Evolutionary conservation across 73 alveolate species (phyloP).

Genomic region (Breviolum minutum): DNA sequence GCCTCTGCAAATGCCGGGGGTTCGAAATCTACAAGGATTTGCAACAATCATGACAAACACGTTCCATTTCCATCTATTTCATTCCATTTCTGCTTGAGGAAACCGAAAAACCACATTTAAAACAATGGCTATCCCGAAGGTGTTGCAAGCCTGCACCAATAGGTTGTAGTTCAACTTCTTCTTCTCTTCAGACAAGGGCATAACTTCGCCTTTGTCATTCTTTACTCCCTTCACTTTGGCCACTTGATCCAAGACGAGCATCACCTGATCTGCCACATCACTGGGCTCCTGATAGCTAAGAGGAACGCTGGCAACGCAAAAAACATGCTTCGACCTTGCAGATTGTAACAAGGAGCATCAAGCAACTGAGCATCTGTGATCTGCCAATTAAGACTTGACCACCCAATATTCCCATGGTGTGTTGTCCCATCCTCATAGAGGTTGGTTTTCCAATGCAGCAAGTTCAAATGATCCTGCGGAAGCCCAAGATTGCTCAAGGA

Average conservation of each 20-base stretch:
- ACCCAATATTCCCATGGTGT: too few relatives aligned
- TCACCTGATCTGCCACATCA: constrained; percentile 74
- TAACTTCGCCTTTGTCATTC: constrained; percentile 70
- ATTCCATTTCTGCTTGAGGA: too few relatives aligned
- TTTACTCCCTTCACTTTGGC: constrained; percentile 70
- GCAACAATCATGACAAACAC: too few relatives aligned
- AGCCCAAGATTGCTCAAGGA: not conserved
- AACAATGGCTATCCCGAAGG: not conserved
- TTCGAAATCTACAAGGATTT: too few relatives aligned
- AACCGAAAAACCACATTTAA: too few relatives aligned
- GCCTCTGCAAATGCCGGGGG: not conserved
- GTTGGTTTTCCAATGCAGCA: constrained; percentile 83
- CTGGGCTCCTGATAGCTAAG: constrained; percentile 37
- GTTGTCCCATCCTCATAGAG: constrained; percentile 48
- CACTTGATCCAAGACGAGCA: constrained; percentile 74
- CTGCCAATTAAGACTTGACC: too few relatives aligned
- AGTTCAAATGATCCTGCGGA: constrained; percentile 22
- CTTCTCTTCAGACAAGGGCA: constrained; percentile 83
- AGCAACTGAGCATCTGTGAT: too few relatives aligned
- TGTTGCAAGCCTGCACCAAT: constrained; percentile 18
- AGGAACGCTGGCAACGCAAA: not conserved
- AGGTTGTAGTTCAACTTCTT: constrained; percentile 63
- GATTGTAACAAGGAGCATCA: too few relatives aligned
- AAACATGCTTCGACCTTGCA: too few relatives aligned
- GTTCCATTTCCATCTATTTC: too few relatives aligned